Base-by-base conservation (phyloP, 2,329 filamentous ascomycete species). In the Alternaria infectoria region DNA sequence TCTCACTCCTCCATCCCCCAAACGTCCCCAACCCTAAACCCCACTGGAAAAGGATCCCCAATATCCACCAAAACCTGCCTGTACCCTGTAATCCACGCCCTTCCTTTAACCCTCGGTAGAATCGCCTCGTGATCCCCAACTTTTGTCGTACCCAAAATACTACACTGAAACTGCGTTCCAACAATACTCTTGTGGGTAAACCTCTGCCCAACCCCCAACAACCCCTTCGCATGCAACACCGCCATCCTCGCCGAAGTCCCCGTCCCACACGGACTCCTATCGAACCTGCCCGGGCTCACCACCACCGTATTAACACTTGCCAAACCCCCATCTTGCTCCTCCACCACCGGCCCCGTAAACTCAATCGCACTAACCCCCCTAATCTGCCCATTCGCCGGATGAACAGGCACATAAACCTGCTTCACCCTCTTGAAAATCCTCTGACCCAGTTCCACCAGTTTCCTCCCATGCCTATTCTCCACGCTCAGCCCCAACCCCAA, bases 201-300 rank as follows among this genome's bases (percentile, higher is more conserved):
- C 0, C 57, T 68, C 54, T 84, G 78, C 0, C 74, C 79, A 2
- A 77, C 76, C 2, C 73, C 61, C 4, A 85, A 65, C 46, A 79
- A 65, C 1, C 81, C 81, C 17, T 79, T 74, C 2, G 80, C 81
- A 68, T 84, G 80, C 21, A 85, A 59, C 1, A 83, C 75, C 0
- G 83, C 83, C 64, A 85, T 72, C 12, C 83, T 73, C 3, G 83
- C 81, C 62, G 75, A 81, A 0, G 80, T 84, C 2, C 83, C 83
- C 1, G 81, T 84, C 8, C 83, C 83, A 54, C 82, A 84, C 2
- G 82, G 83, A 61, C 82, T 83, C 17, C 82, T 69, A 64, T 85
- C 83, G 26, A 84, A 77, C n/a, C 83, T 69, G 0, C 83, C 82
- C 0, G 83, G 83, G 0, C 80, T 80, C 5, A 85, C 82, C 5